Evolutionary conservation across 352 stramenopile species (phyloP).

Genomic region (Phytopythium litorale): DNA sequence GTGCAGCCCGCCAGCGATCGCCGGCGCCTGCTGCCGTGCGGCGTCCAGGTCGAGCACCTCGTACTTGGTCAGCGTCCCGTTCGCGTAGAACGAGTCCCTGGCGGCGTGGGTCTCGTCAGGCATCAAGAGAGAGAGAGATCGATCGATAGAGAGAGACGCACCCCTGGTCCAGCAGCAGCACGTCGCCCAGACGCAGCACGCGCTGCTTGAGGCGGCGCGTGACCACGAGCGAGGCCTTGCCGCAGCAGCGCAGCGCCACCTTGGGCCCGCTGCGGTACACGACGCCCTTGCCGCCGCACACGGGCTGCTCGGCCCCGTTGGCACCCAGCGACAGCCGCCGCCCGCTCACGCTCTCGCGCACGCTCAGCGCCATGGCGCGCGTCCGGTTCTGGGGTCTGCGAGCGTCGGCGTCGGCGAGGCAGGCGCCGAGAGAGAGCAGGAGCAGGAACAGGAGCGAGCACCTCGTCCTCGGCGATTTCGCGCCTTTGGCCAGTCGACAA

Average conservation of each 20-base stretch:
- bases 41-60: conserved; percentile 59
- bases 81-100: conserved; percentile 78
- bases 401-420: too few species aligned
- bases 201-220: conserved; percentile 73
- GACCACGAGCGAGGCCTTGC: conserved; percentile 70
- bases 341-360: conserved; percentile 77
- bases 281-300: conserved; percentile 64
- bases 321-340: conserved; percentile 34
- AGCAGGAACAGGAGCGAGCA: too few species aligned
- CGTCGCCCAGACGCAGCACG: conserved; percentile 69
- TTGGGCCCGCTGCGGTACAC: conserved; percentile 67
- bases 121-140: not conserved
- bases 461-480: too few species aligned
- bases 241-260: conserved; percentile 71
- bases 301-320: conserved; percentile 48
- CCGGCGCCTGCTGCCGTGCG: conserved; percentile 9
- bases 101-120: not conserved
- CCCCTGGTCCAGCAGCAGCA: conserved; percentile 54
- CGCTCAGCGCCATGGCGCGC: conserved; percentile 32
- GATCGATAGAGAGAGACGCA: conserved; percentile 4
- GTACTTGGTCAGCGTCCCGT: conserved; percentile 84
- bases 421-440: too few species aligned
- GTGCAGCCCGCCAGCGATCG: conserved; percentile 23
- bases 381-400: too few species aligned
- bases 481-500: too few species aligned